Evolutionary conservation across 1,284 basidiomycete genomes (phyloP).

Genomic region (Takashimella koratensis): DNA sequence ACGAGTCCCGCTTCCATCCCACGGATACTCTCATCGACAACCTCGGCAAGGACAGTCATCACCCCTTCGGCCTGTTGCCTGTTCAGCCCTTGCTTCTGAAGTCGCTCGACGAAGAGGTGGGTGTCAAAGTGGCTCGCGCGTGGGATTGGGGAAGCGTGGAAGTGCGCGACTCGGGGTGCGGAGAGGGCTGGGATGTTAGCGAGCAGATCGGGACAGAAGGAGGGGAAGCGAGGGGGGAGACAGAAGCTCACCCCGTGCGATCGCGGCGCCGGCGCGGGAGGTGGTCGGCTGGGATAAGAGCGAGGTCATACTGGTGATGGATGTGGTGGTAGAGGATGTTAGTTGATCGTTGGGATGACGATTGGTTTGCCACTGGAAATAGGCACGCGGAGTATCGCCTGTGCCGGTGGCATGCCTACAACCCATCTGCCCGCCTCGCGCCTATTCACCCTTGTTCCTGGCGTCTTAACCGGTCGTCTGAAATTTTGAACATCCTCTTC

Average conservation of each 20-base stretch:
- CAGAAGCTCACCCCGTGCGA: conserved; percentile 25
- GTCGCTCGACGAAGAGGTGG: conserved; percentile 82
- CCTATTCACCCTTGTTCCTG: too few relatives aligned
- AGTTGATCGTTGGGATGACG: not conserved
- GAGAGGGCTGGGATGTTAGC: conserved; percentile 4
- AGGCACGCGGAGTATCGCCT: too few relatives aligned
- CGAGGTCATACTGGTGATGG: conserved; percentile 15
- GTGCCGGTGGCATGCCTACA: too few relatives aligned
- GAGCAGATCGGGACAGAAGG: not conserved
- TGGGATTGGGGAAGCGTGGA: conserved; percentile 12
- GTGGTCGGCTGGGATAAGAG: conserved; percentile 34
- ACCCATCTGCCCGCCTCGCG: too few relatives aligned
- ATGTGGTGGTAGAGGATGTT: conserved; percentile 1
- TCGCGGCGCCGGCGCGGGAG: conserved; percentile 28
- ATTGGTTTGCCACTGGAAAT: too few relatives aligned
- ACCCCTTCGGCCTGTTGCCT: conserved; percentile 88
- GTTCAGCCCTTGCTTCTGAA: conserved; percentile 81
- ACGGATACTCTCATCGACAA: conserved; percentile 88
- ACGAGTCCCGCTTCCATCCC: conserved; percentile 94
- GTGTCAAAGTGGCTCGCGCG: conserved; percentile 73
- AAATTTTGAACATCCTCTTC: too few relatives aligned
- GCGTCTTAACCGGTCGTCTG: too few relatives aligned
- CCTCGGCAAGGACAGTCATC: conserved; percentile 89
- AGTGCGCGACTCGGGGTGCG: conserved; percentile 1
- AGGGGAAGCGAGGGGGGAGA: conserved; percentile 6